A percentile compares a stretch with the other conserved stretches of the same genome.
Conservation (phyloP, 345 rosid genomes). For the Eutrema yunnanense region DNA sequence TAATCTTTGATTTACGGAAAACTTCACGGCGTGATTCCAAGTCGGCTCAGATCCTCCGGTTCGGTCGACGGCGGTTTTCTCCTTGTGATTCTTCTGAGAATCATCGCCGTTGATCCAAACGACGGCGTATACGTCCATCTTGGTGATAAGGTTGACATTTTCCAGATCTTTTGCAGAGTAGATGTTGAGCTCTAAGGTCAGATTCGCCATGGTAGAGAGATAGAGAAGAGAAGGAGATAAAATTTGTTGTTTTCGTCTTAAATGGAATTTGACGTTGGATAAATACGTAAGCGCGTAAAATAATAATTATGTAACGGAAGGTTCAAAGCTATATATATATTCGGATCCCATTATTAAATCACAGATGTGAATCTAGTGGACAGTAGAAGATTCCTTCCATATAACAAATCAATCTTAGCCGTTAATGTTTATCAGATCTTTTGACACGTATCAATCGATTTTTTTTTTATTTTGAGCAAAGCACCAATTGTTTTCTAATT, state of each 20-base stretch:
- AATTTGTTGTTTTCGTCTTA: slow-evolving; percentile 1
- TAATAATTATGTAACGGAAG: neutral
- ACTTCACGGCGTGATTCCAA: slow-evolving; percentile 64
- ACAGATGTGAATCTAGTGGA: slow-evolving; percentile 5
- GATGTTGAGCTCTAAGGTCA: slow-evolving; percentile 55
- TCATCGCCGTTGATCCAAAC: slow-evolving; percentile 53
- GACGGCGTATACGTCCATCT: slow-evolving; percentile 79
- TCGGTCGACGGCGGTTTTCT: slow-evolving; percentile 42
- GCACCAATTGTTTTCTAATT: neutral
- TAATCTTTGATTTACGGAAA: slow-evolving; percentile 40
- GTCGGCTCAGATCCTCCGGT: slow-evolving; percentile 51
- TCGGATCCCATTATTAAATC: neutral
- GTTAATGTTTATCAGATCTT: neutral
- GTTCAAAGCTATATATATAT: neutral
- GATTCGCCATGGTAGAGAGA: slow-evolving; percentile 43
- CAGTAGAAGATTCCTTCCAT: neutral
- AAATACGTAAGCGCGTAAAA: neutral
- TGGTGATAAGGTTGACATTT: slow-evolving; percentile 58
- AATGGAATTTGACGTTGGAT: neutral
- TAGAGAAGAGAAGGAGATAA: neutral
- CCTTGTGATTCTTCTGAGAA: slow-evolving; percentile 32
- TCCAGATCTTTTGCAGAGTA: slow-evolving; percentile 64
- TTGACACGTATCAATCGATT: neutral
- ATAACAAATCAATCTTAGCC: neutral
- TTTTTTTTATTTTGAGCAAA: no score